These are phyloP conservation scores for Oxalis stricta DNA, from an alignment of 441 rosid species.

Conservation along the genomic window DNA sequence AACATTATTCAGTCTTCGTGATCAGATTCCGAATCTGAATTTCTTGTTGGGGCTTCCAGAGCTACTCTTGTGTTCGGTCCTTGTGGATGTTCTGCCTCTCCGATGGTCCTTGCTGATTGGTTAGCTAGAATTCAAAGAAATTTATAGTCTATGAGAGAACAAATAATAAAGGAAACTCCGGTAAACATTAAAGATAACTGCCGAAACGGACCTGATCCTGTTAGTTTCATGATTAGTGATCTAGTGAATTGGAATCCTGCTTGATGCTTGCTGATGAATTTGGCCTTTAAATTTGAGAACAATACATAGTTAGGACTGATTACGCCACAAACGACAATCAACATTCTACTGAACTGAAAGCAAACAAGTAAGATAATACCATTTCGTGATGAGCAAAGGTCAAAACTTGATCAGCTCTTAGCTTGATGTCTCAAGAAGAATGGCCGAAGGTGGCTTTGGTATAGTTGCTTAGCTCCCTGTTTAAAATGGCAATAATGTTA, in stretches of 20 bases:
- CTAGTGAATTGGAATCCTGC: slow-evolving; percentile 37
- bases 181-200: not conserved
- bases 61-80: slow-evolving; percentile 9
- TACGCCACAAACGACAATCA: too few species aligned
- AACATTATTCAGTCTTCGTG: slow-evolving; percentile 8
- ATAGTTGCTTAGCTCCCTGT: slow-evolving; percentile 37
- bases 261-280: slow-evolving; percentile 33
- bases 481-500: too few species aligned
- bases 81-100: not conserved
- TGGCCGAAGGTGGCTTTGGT: slow-evolving; percentile 34
- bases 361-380: slow-evolving; percentile 16
- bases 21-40: slow-evolving; percentile 5
- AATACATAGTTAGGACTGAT: not conserved
- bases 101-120: slow-evolving; percentile 5
- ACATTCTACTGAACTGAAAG: too few species aligned
- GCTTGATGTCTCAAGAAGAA: slow-evolving; percentile 37
- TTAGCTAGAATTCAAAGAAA: slow-evolving; percentile 4
- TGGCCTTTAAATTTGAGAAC: slow-evolving; percentile 31
- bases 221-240: slow-evolving; percentile 23
- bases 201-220: slow-evolving; percentile 28
- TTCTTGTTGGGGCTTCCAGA: slow-evolving; percentile 9
- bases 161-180: not conserved
- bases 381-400: slow-evolving; percentile 23
- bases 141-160: not conserved
- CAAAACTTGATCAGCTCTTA: slow-evolving; percentile 25